phyloP scores from a whole-genome alignment of 192 early-diverging fungal species.

The Powellomyces hirtus region DNA sequence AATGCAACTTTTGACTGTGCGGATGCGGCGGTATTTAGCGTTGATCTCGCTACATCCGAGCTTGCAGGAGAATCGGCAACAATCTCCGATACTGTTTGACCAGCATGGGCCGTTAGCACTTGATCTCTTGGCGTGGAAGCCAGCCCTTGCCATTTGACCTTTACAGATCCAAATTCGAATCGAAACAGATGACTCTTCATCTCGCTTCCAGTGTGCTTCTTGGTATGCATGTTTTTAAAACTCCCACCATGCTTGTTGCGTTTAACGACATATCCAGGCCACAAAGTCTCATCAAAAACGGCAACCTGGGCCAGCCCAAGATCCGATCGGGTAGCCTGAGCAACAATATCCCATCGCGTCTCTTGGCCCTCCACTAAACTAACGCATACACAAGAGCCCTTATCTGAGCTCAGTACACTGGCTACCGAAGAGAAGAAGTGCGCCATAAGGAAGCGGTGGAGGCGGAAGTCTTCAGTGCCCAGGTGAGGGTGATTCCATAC shows the following conservation, averaged over 20 bases:
- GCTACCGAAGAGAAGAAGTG: conserved; percentile 51
- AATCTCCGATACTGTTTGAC: too few relatives aligned
- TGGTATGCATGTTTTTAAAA: conserved; percentile 55
- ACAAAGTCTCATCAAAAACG: conserved; percentile 42
- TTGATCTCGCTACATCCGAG: too few relatives aligned
- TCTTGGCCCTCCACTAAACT: conserved; percentile 54
- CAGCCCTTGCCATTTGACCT: conserved; percentile 17
- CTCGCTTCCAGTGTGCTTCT: conserved; percentile 32
- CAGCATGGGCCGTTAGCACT: neutral
- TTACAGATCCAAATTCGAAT: conserved; percentile 29
- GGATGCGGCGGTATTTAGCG: too few relatives aligned
- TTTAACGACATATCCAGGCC: conserved; percentile 53
- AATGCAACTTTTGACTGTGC: too few relatives aligned
- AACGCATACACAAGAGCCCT: conserved; percentile 32
- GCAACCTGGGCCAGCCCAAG: conserved; percentile 30
- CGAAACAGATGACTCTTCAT: conserved; percentile 48
- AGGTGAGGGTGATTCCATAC: conserved; percentile 63
- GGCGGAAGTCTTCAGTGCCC: conserved; percentile 58
- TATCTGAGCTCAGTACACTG: conserved; percentile 17
- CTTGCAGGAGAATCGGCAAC: too few relatives aligned
- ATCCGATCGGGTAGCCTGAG: conserved; percentile 35
- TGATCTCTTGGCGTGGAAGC: conserved; percentile 3
- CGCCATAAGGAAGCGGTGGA: conserved; percentile 57
- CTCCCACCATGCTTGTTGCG: conserved; percentile 53
- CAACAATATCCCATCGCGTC: conserved; percentile 49